Conservation (phyloP, 805 yeast genomes). For the Sungouiozyma intestinalis region DNA sequence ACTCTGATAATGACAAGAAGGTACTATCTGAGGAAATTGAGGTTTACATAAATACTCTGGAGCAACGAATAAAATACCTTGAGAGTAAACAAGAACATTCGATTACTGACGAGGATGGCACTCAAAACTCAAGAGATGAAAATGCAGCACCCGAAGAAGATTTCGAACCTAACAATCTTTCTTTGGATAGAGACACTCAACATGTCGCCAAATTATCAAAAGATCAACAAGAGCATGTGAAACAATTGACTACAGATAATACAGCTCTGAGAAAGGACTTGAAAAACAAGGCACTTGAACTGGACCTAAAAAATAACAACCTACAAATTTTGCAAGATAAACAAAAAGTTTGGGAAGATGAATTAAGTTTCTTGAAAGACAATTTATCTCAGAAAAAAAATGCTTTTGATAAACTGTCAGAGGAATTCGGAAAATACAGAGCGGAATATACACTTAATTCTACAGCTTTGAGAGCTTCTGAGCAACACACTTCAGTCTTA, state of each 20-base stretch:
- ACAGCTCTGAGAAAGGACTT: slow-evolving; percentile 35
- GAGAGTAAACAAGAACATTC: background rate
- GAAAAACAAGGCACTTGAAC: background rate
- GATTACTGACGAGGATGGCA: background rate
- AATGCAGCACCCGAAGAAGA: background rate
- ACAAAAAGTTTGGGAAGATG: slow-evolving; percentile 5
- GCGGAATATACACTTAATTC: background rate
- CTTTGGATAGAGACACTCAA: too few species aligned
- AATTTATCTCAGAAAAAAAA: background rate
- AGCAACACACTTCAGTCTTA: background rate
- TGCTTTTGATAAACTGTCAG: background rate
- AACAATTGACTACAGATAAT: slow-evolving; percentile 49
- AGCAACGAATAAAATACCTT: background rate
- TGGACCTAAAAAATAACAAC: background rate
- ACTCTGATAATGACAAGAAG: background rate
- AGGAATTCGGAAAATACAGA: background rate
- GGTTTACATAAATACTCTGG: background rate
- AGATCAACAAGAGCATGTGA: slow-evolving; percentile 39
- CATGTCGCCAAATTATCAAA: background rate
- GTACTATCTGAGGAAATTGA: background rate
- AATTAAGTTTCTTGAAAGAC: slow-evolving; percentile 25
- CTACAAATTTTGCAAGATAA: background rate
- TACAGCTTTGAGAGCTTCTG: background rate
- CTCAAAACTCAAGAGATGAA: background rate
- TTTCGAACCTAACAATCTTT: too few species aligned